Evolutionary conservation across 768 basidiomycete genomes (phyloP), one percentile per base, ranked within the genome.

Genomic region (Royoungia palumana): DNA sequence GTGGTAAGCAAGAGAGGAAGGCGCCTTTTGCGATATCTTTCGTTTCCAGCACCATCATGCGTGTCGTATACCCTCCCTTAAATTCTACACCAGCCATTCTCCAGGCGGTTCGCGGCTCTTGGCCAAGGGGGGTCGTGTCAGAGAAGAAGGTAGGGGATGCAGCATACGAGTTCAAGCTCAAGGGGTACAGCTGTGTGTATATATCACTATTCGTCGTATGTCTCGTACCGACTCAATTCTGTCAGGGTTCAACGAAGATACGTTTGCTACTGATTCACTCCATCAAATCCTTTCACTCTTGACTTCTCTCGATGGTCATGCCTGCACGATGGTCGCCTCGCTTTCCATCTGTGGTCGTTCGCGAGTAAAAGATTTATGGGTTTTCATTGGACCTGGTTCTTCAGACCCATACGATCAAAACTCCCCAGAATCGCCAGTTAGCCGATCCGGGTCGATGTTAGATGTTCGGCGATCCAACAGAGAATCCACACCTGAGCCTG

Each of bases 161-260:
- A 47, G 79, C 81, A 7, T 89, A 80, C 61, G 87, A 89, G 64
- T 89, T 89, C 69, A 89, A 86, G 66, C 71, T 89, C 44, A 87
- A 87, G 58, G 88, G 87, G 20, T 89, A 89, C 62, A 82, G 78
- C 72, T 87, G 88, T 88, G 62, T 46, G 80, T 69, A 49, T 43
- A 46, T 35, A 49, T 44, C 16, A 40, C 28, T 16, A 32, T 43
- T 39, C 53, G 50, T 46, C 47, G 25, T 50, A 35, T 55, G 54
- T 43, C 47, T 48, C 47, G 46, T 47, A 51, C 52, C 54, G 48
- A 61, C 39, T 49, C 54, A 54, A 35, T 54, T 45, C 46, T 56
- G 49, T 32, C 62, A 89, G 86, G 85, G 83, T 88, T 87, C 61
- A 80, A 87, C 63, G 82, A 87, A 61, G 84, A 89, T 53, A 80